Conservation (phyloP, 768 basidiomycete genomes). For the Mycena amicta region DNA sequence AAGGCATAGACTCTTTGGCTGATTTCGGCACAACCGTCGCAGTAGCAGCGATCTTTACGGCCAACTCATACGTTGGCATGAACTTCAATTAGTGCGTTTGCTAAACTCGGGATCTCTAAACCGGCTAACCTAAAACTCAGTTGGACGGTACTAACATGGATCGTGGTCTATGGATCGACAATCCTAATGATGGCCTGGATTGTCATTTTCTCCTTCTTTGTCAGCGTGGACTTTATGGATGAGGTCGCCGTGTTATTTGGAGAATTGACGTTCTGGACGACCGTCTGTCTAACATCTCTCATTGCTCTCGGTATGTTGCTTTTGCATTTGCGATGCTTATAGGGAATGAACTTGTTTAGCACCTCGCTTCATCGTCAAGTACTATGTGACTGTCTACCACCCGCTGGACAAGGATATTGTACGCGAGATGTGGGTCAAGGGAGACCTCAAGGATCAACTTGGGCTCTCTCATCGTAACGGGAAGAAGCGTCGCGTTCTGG, state of each 20-base stretch:
- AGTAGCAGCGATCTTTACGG: constrained; percentile 83
- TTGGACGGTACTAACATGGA: constrained; percentile 86
- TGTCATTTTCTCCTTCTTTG: constrained; percentile 82
- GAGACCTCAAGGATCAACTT: constrained; percentile 80
- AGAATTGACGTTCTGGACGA: constrained; percentile 82
- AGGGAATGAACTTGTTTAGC: too few relatives aligned
- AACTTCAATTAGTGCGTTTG: constrained; percentile 84
- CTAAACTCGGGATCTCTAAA: constrained; percentile 14
- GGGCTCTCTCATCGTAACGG: constrained; percentile 68
- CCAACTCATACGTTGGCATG: constrained; percentile 88
- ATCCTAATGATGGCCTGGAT: constrained; percentile 88
- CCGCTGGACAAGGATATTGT: constrained; percentile 90
- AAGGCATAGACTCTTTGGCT: constrained; percentile 72
- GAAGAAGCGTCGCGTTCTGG: constrained; percentile 40
- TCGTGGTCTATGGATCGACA: constrained; percentile 77
- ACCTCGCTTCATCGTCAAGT: constrained; percentile 83
- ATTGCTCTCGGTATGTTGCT: constrained; percentile 66
- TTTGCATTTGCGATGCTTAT: too few relatives aligned
- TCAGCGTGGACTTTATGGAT: constrained; percentile 68
- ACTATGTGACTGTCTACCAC: constrained; percentile 64
- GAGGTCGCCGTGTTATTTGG: constrained; percentile 77
- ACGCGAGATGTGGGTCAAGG: constrained; percentile 87
- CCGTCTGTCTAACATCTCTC: constrained; percentile 66
- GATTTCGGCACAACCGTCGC: constrained; percentile 94
- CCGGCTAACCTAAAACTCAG: constrained; percentile 40